Base-by-base conservation (phyloP, 139 green algal genomes). In the Pleodorina starrii region DNA sequence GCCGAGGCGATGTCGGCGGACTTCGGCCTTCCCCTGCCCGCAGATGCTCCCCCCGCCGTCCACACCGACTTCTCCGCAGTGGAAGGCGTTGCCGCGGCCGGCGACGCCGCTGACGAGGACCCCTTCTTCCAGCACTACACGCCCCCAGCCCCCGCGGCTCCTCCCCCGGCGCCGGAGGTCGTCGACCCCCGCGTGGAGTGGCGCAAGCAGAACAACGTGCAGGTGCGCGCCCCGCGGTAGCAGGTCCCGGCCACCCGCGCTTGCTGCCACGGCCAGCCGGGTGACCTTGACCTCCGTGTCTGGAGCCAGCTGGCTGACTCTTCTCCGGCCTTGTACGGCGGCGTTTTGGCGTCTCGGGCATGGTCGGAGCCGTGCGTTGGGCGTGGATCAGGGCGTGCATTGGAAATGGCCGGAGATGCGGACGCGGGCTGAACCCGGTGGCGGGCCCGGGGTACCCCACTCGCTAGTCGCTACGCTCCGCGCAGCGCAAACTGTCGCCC, bases 91-190 rank as follows among this genome's bases (percentile, higher is more conserved):
- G n/a, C 0, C 36, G 10, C 21, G 19, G 51, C 50, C 19, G 50
- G 29, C n/a, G 46, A 23, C 12, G 44, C 44, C 9, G 38, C 42
- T 5, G 79, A 87, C 46, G 69, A 73, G 5, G 84, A 89, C 5
- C 43, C 84, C 25, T 89, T 89, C 68, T 89, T 89, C 69, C 48
- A 82, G 48, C 69, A 82, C 46, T 89, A 82, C 50, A 21, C 14
- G 35, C 84, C 48, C 29, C 17, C 48, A 35, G 29, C 46, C 1
- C 44, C n/a, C 5, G 21, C 69, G 1, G 69, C 69, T 0, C n/a
- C 36, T 0, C 19, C 50, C 10, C n/a, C 66, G 0, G 48, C 44
- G 2, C 83, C 84, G 1, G 84, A 83, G 84, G 48, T 32, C 12
- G 84, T 82, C 0, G 69, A 89, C 38, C 84, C 69, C 25, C 68